These are phyloP conservation scores for Fomes fomentarius DNA, from an alignment of 1,284 basidiomycete species.

Conservation along the genomic window DNA sequence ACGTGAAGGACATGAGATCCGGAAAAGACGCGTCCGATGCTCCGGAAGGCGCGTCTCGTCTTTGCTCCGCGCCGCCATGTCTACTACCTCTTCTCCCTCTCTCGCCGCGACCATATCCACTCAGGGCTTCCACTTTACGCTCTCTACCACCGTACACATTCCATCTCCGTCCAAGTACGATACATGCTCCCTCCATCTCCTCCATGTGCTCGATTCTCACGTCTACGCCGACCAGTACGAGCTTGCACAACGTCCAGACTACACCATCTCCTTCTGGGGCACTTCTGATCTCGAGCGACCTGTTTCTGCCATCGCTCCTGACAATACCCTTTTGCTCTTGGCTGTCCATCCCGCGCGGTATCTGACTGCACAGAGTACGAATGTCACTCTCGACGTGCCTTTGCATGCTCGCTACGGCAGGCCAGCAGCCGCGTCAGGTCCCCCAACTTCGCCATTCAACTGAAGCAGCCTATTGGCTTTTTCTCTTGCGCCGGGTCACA, in stretches of 20 bases:
- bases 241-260: slow-evolving; percentile 46
- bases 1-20: background rate
- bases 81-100: slow-evolving; percentile 16
- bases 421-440: slow-evolving; percentile 19
- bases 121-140: slow-evolving; percentile 36
- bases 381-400: slow-evolving; percentile 45
- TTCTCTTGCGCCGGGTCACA: slow-evolving; percentile 38
- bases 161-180: background rate
- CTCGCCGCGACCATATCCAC: slow-evolving; percentile 19
- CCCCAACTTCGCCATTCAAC: slow-evolving; percentile 28
- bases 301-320: slow-evolving; percentile 41
- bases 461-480: slow-evolving; percentile 44
- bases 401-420: slow-evolving; percentile 54
- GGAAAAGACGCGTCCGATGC: slow-evolving; percentile 8
- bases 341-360: slow-evolving; percentile 27
- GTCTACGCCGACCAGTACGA: slow-evolving; percentile 58
- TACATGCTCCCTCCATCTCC: slow-evolving; percentile 43
- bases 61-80: slow-evolving; percentile 15
- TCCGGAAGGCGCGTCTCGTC: slow-evolving; percentile 6
- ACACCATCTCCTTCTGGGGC: slow-evolving; percentile 46
- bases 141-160: slow-evolving; percentile 23
- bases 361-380: background rate
- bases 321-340: slow-evolving; percentile 43
- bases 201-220: slow-evolving; percentile 45
- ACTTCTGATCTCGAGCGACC: slow-evolving; percentile 52